Conservation (phyloP, 495 filamentous ascomycete genomes). For the Letharia lupina region DNA sequence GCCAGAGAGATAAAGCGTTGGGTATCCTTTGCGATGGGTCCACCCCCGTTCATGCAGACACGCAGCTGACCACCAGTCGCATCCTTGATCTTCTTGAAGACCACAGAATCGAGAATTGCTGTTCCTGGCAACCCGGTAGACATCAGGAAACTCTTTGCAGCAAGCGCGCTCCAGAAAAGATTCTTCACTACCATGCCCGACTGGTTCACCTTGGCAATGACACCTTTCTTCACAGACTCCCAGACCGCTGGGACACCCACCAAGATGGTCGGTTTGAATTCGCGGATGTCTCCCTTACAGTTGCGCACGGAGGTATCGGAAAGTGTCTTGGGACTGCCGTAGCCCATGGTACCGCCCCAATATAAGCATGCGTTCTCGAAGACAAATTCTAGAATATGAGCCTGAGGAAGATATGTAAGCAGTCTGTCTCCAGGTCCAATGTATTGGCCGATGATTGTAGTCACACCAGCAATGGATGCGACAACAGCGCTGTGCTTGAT, state of each 20-base stretch:
- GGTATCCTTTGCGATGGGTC: conserved; percentile 77
- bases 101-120: conserved; percentile 58
- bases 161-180: conserved; percentile 88
- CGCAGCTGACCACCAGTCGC: conserved; percentile 76
- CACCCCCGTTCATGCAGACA: conserved; percentile 79
- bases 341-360: conserved; percentile 97
- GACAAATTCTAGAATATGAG: conserved; percentile 95
- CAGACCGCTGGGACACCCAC: conserved; percentile 95
- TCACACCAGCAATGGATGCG: conserved; percentile 81
- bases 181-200: conserved; percentile 63
- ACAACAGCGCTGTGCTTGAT: conserved; percentile 84
- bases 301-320: conserved; percentile 85
- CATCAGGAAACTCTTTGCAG: conserved; percentile 75
- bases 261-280: conserved; percentile 84
- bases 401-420: conserved; percentile 85
- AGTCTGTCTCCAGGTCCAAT: conserved; percentile 80
- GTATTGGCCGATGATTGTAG: conserved; percentile 73
- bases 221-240: conserved; percentile 98
- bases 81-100: conserved; percentile 88
- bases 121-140: conserved; percentile 56
- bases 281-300: conserved; percentile 91
- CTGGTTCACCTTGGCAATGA: conserved; percentile 75
- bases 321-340: conserved; percentile 88
- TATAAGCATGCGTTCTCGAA: conserved; percentile 89
- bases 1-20: conserved; percentile 83